Conservation (phyloP, 441 rosid species). For the Brassica balearica region DNA sequence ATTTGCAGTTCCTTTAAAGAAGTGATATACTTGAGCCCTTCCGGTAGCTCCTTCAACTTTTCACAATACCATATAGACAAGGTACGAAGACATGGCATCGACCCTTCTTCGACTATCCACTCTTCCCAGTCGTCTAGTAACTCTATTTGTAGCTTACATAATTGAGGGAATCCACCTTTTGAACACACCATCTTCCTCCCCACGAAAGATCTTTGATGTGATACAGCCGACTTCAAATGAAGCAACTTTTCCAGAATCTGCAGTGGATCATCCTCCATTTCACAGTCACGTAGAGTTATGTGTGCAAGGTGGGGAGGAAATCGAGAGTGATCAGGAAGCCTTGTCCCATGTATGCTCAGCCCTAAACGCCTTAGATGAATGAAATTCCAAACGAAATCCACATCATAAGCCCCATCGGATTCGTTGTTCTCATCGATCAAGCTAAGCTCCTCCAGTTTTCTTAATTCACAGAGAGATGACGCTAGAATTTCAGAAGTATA, state of each 20-base stretch:
- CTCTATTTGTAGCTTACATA: background rate
- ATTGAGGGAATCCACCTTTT: slow-evolving; percentile 28
- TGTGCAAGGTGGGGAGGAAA: slow-evolving; percentile 20
- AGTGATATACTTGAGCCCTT: background rate
- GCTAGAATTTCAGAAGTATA: too few relatives aligned
- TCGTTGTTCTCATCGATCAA: background rate
- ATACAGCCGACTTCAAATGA: background rate
- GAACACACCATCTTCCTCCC: slow-evolving; percentile 33
- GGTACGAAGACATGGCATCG: background rate
- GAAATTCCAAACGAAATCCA: background rate
- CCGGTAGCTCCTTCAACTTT: background rate
- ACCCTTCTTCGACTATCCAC: slow-evolving; percentile 4
- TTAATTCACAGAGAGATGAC: too few relatives aligned
- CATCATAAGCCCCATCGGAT: background rate
- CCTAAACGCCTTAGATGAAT: background rate
- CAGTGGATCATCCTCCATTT: slow-evolving; percentile 33
- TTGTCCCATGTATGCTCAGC: slow-evolving; percentile 2
- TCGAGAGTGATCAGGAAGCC: slow-evolving; percentile 3
- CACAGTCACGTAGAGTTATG: background rate
- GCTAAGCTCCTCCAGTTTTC: background rate
- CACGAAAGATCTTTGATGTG: background rate
- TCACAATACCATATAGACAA: background rate
- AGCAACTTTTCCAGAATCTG: slow-evolving; percentile 27
- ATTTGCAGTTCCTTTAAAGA: background rate
- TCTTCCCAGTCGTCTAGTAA: slow-evolving; percentile 24